Evolutionary conservation across 75 land plant species (phyloP).

Genomic region (Sequoiadendron giganteum): DNA sequence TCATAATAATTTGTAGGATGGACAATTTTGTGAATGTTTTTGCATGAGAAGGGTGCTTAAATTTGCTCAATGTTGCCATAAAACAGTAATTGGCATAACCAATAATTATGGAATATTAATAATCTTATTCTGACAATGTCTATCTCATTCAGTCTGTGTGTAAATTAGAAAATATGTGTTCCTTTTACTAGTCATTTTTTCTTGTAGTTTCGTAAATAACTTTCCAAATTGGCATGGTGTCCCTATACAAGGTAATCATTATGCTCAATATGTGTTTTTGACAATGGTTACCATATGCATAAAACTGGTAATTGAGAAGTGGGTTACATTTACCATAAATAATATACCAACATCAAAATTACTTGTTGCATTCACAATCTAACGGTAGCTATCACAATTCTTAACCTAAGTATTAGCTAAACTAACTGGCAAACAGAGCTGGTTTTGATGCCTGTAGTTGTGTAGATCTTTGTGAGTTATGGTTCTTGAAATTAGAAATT

Average conservation of each 20-base stretch:
- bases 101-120: too few species aligned
- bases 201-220: neutral
- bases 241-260: neutral
- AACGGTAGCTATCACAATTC: neutral
- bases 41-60: neutral
- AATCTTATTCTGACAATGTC: too few species aligned
- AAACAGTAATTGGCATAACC: neutral
- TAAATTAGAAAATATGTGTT: neutral
- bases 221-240: neutral
- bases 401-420: neutral
- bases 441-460: neutral
- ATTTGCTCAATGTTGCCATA: neutral
- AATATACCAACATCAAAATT: neutral
- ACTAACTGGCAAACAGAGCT: neutral
- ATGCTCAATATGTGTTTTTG: neutral
- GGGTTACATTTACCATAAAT: neutral
- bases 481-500: neutral
- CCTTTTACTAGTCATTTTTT: neutral
- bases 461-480: neutral
- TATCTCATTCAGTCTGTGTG: neutral
- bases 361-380: neutral
- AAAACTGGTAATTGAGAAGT: neutral
- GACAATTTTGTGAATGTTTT: neutral
- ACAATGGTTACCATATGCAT: neutral
- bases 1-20: neutral